Base-by-base conservation (phyloP, 164 flowering plant species). In the Umbilicus rupestris region DNA sequence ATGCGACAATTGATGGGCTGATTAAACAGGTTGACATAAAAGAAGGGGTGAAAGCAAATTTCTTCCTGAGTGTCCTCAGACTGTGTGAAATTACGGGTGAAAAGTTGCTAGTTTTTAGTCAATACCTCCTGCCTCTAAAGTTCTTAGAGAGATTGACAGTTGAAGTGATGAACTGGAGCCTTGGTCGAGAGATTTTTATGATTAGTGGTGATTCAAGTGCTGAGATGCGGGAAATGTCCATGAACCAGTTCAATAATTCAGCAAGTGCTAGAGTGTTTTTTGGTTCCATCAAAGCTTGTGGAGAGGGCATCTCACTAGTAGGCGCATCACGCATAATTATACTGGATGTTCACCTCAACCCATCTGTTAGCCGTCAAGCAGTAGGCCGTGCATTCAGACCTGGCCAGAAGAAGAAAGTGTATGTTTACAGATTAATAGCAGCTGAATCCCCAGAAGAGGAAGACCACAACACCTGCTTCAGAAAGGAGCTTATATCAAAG, bases 361-460 rank as follows among this genome's bases (percentile, higher is more conserved):
- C 98, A 0, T 90, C 98, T 0, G 95, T 94, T 4, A 86, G 92
- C 35, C 85, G 95, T 3, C 92, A 89, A 73, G 90, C 92, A 62
- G 80, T 91, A 37, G 95, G 95, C 19, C 95, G 95, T 52, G 97
- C 97, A 26, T 94, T 94, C 65, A 79, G 98, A 55, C 98, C 98
- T 0, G 97, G 98, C 1, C 98, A 91, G 68, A 69, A 59, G 60
- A 90, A 73, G 74, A 90, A 82, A 66, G 98, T 94, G 0, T 77
- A 79, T 39, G 68, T 72, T 1, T 94, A 94, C 57, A 77, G 97
- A 73, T 71, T 94, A 70, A 77, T 94, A 39, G 91, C 95, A 24
- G 83, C 87, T 19, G 87, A 78, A 62, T 87, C 98, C 3, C 86
- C 84, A 8, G 95, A 94, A 69, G 93, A 85, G 74, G 88, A 80